phyloP scores from a whole-genome alignment of 2,329 filamentous ascomycete species.

The Fusarium cicatricum region DNA sequence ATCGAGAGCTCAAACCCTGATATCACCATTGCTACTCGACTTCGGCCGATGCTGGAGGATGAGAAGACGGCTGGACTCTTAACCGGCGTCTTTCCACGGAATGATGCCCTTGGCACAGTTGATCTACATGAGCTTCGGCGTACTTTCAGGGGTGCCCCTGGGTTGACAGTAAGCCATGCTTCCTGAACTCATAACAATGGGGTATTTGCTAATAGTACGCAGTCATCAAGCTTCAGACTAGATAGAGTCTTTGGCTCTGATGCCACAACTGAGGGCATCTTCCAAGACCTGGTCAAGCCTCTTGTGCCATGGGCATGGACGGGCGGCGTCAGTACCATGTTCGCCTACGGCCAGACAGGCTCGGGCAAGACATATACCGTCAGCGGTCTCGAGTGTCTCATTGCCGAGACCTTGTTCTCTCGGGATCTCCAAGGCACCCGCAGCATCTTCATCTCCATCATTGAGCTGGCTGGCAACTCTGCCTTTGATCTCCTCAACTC shows the following conservation, averaged over 20 bases:
- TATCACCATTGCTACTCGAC: constrained; percentile 49
- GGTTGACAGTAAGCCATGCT: constrained; percentile 41
- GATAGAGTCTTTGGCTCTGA: constrained; percentile 49
- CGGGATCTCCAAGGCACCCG: constrained; percentile 37
- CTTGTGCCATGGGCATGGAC: constrained; percentile 56
- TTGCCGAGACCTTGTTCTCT: constrained; percentile 48
- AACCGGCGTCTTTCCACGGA: constrained; percentile 29
- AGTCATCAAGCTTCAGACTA: constrained; percentile 48
- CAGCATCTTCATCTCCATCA: constrained; percentile 48
- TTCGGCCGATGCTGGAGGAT: constrained; percentile 49
- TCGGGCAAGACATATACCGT: constrained; percentile 59
- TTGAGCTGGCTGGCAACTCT: too few relatives aligned
- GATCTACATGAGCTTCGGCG: constrained; percentile 51
- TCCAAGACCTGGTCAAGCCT: constrained; percentile 50
- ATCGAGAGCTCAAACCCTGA: constrained; percentile 31
- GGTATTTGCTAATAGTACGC: neutral
- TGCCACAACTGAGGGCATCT: constrained; percentile 50
- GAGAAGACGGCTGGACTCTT: constrained; percentile 44
- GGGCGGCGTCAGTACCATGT: constrained; percentile 58
- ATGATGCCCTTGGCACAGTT: constrained; percentile 18
- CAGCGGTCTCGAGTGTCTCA: constrained; percentile 51
- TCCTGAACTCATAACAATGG: neutral
- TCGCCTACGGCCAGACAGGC: constrained; percentile 59
- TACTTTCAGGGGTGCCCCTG: constrained; percentile 43
- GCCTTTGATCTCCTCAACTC: constrained; percentile 52